Conservation (phyloP, 306 rosid genomes). For the Dryas drummondii region DNA sequence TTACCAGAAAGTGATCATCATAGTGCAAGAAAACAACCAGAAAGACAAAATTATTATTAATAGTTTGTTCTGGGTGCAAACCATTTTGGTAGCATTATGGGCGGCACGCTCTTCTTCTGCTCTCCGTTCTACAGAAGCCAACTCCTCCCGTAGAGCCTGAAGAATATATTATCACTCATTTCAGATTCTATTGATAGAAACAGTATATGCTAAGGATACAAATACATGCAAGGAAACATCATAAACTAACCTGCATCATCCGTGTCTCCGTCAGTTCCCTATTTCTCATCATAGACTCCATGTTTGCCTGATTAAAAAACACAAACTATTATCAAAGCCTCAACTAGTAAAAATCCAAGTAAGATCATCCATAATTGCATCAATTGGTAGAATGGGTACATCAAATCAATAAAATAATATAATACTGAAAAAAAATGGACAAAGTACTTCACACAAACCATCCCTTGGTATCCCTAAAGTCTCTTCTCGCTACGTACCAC, state of each 20-base stretch:
- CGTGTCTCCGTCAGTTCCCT: slow-evolving; percentile 92
- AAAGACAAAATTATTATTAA: slow-evolving; percentile 6
- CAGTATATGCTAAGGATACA: slow-evolving; percentile 14
- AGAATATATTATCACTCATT: slow-evolving; percentile 5
- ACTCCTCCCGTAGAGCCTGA: slow-evolving; percentile 93
- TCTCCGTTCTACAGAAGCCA: slow-evolving; percentile 89
- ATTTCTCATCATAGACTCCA: slow-evolving; percentile 93
- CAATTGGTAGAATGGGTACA: neutral
- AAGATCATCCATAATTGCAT: slow-evolving; percentile 10
- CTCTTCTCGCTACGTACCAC: neutral
- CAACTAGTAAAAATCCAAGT: slow-evolving; percentile 19
- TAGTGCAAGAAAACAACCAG: slow-evolving; percentile 25
- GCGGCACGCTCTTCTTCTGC: slow-evolving; percentile 97
- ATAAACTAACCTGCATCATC: slow-evolving; percentile 88
- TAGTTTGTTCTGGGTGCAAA: slow-evolving; percentile 27
- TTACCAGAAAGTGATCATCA: slow-evolving; percentile 30
- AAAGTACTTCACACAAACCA: neutral
- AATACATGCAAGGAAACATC: slow-evolving; percentile 30
- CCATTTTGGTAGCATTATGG: slow-evolving; percentile 92
- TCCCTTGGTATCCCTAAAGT: neutral
- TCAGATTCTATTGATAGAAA: slow-evolving; percentile 22
- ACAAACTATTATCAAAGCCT: slow-evolving; percentile 30
- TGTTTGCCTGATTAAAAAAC: slow-evolving; percentile 59
- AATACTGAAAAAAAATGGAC: neutral
- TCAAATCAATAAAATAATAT: neutral